phyloP scores from a whole-genome alignment of 495 filamentous ascomycete species.

The Lepidopterella palustris region DNA sequence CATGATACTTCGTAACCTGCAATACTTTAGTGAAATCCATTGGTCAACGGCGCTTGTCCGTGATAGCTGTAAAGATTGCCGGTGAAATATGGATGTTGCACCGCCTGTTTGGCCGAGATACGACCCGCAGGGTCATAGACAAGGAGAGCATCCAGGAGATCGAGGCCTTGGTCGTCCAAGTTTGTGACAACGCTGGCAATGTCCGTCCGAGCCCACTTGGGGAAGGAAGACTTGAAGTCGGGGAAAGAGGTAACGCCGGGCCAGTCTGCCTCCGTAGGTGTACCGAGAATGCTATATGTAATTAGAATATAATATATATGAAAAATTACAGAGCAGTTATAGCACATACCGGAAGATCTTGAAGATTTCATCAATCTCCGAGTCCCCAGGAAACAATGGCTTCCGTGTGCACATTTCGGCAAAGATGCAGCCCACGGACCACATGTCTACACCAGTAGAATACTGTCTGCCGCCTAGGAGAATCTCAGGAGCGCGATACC shows the following conservation, averaged over 20 bases:
- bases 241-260: slow-evolving; percentile 96
- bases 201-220: slow-evolving; percentile 82
- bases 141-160: slow-evolving; percentile 80
- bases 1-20: slow-evolving; percentile 1
- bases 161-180: slow-evolving; percentile 69
- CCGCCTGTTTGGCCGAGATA: slow-evolving; percentile 93
- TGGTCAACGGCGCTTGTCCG: neutral
- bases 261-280: slow-evolving; percentile 82
- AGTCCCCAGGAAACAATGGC: slow-evolving; percentile 94
- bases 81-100: slow-evolving; percentile 86
- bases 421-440: slow-evolving; percentile 97
- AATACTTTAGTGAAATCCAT: slow-evolving; percentile 14
- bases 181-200: slow-evolving; percentile 50
- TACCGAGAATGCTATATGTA: slow-evolving; percentile 69
- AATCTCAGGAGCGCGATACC: slow-evolving; percentile 98
- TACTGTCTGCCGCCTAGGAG: slow-evolving; percentile 95
- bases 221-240: slow-evolving; percentile 95
- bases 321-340: neutral
- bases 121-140: slow-evolving; percentile 91
- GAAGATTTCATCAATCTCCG: slow-evolving; percentile 99
- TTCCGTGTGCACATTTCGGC: slow-evolving; percentile 99
- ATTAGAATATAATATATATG: slow-evolving; percentile 4
- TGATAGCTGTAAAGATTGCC: neutral
- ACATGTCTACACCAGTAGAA: slow-evolving; percentile 98
- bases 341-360: slow-evolving; percentile 86